Base-by-base conservation (phyloP, 768 basidiomycete species). In the Pleurotus salmoneostramineus region DNA sequence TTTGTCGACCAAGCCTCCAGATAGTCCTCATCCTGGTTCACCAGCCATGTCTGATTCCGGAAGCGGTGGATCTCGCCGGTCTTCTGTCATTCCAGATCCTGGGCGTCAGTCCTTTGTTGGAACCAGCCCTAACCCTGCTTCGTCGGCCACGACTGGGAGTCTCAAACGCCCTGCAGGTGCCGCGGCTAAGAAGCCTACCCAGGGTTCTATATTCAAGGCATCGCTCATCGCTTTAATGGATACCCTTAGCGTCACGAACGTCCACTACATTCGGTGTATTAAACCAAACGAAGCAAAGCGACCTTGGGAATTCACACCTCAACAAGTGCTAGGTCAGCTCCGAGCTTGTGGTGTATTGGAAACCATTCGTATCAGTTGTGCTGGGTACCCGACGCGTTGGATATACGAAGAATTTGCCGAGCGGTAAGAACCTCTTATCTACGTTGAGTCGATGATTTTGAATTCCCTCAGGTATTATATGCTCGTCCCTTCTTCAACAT, bases 201-300 rank as follows among this genome's bases (percentile, higher is more conserved):
- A 98, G 62, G 97, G 96, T 27, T 95, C 93, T 5, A 99, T 99
- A 69, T 99, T 99, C 83, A 99, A 99, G 70, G 85, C 89, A 2
- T 98, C 95, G 0, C 75, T 99, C 54, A 89, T 91, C 69, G 89
- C 85, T 49, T 77, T 99, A 45, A 99, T 99, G 96, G 95, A 97
- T 37, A 99, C 97, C 0, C 88, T 99, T 62, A 89, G 92, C 65
- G 89, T 92, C 59, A 99, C 97, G 10, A 98, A 99, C 66, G 97
- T 98, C 0, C 97, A 99, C 68, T 99, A 99, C 68, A 99, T 99
- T 67, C 87, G 97, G 48, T 99, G 97, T 71, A 98, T 99, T 78
- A 99, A 99, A 71, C 97, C 97, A 2, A 99, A 99, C 69, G 97
- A 99, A 67, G 81, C 83, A 62, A 99, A 99, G 77, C 85, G 81